Conservation (phyloP, 73 alveolate species). For the Symbiodinium pilosum region DNA sequence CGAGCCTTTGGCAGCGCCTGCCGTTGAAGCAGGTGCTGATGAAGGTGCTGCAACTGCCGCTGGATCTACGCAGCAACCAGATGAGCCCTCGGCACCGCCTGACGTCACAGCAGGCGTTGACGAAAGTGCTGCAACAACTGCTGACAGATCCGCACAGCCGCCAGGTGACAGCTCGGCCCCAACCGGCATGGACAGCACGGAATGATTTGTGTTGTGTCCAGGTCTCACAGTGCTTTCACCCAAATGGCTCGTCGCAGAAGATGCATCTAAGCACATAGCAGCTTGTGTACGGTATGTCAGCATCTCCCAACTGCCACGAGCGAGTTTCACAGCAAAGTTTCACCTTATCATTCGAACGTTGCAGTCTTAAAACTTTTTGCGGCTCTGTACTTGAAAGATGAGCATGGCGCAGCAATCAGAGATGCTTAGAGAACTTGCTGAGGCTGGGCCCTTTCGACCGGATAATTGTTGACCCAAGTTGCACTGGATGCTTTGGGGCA, state of each 20-base stretch:
- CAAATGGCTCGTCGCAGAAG: too few species aligned
- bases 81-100: slow-evolving; percentile 20
- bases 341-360: neutral
- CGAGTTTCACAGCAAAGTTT: neutral
- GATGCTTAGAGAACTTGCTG: too few species aligned
- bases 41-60: neutral
- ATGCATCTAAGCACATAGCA: too few species aligned
- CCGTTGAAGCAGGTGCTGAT: slow-evolving; percentile 12
- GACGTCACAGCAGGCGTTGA: slow-evolving; percentile 8
- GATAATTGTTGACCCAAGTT: neutral
- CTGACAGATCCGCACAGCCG: too few species aligned
- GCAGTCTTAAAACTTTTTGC: too few species aligned
- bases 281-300: too few species aligned
- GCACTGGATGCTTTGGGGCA: neutral
- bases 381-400: too few species aligned
- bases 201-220: too few species aligned
- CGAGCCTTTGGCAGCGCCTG: neutral
- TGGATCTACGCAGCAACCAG: slow-evolving; percentile 11
- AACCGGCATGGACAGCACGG: too few species aligned
- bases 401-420: too few species aligned
- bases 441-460: slow-evolving; percentile 9
- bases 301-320: neutral
- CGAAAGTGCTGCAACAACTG: too few species aligned
- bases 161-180: too few species aligned
- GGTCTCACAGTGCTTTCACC: neutral